Evolutionary conservation across 257 asterid species (phyloP).

Genomic region (Ilex aquifolium): DNA sequence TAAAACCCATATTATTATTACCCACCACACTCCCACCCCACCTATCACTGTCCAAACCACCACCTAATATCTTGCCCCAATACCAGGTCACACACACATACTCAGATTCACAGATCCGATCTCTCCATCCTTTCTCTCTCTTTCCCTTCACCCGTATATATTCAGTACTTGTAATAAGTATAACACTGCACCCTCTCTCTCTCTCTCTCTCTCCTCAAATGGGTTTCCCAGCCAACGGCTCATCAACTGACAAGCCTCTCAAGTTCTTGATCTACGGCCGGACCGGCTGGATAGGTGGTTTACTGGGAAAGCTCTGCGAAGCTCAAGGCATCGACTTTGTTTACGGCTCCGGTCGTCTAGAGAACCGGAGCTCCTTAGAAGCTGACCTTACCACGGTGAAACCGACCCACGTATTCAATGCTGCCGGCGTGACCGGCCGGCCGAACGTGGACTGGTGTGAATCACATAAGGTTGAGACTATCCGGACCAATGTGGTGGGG

Average conservation of each 20-base stretch:
- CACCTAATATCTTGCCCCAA: not conserved
- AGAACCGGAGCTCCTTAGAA: conserved; percentile 47
- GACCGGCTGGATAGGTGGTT: conserved; percentile 85
- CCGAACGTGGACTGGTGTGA: conserved; percentile 97
- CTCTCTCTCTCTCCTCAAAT: conserved; percentile 14
- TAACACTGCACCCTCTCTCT: not conserved
- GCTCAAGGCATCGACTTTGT: conserved; percentile 46
- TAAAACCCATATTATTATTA: too few relatives aligned
- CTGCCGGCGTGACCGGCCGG: conserved; percentile 85
- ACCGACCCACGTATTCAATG: conserved; percentile 84
- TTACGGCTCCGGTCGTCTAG: conserved; percentile 76
- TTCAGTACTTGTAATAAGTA: too few relatives aligned
- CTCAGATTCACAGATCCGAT: not conserved
- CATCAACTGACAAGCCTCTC: conserved; percentile 32
- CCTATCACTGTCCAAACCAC: not conserved
- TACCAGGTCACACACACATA: not conserved
- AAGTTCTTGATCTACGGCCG: conserved; percentile 83
- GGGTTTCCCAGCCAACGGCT: conserved; percentile 66
- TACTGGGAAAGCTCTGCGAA: conserved; percentile 77
- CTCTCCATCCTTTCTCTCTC: not conserved
- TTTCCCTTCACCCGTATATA: not conserved
- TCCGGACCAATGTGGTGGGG: conserved; percentile 73
- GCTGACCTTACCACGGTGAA: conserved; percentile 40
- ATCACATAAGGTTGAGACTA: conserved; percentile 80
- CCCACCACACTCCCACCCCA: not conserved